Evolutionary conservation across 75 land plant genomes (phyloP).

Genomic region (Cupressus sempervirens): DNA sequence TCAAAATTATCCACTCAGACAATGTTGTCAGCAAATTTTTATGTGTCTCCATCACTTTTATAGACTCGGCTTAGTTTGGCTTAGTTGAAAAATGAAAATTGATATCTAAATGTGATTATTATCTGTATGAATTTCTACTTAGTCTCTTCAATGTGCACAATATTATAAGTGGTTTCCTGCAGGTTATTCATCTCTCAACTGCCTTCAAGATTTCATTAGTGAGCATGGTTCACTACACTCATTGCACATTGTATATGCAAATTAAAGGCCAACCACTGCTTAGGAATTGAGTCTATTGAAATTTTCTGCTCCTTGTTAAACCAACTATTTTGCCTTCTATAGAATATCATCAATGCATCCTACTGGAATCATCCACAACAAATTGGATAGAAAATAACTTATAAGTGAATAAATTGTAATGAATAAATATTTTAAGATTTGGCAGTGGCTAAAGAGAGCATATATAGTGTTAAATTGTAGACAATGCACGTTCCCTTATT

Average conservation of each 20-base stretch:
- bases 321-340: not conserved
- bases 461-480: no score
- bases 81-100: not conserved
- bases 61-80: no score
- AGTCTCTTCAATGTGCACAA: not conserved
- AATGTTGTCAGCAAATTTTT: not conserved
- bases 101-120: not conserved
- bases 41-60: no score
- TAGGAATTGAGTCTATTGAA: not conserved
- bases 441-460: not conserved
- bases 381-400: not conserved
- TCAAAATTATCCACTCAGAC: not conserved
- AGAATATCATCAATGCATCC: not conserved
- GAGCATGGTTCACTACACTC: not conserved
- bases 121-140: not conserved
- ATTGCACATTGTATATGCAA: not conserved
- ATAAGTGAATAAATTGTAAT: no score
- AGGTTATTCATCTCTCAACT: not conserved
- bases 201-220: not conserved
- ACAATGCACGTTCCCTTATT: not conserved
- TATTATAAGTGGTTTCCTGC: not conserved
- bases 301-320: not conserved
- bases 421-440: not conserved
- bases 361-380: not conserved
- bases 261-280: not conserved